Percentiles rank a stretch among this genome's conserved stretches.
These are phyloP conservation scores for Gymnopilus dilepis DNA, from an alignment of 768 basidiomycete species.

Conservation along the genomic window DNA sequence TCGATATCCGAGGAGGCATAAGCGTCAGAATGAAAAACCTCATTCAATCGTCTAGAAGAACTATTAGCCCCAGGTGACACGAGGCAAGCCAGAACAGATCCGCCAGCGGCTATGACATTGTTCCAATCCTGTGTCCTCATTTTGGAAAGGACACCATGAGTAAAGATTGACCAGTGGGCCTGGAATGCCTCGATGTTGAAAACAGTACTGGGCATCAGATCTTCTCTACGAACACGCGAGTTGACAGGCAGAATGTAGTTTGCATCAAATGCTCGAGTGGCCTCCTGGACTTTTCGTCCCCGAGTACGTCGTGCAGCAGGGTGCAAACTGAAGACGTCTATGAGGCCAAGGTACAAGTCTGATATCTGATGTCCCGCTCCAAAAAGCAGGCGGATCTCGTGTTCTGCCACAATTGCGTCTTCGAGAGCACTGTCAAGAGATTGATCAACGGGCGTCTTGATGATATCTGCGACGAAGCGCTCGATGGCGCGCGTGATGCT, in stretches of 20 bases:
- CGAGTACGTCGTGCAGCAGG: too few relatives aligned
- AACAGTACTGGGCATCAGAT: neutral
- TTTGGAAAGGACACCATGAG: slow-evolving; percentile 62
- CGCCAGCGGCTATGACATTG: slow-evolving; percentile 64
- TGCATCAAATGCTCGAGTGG: too few relatives aligned
- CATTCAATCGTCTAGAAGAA: slow-evolving; percentile 33
- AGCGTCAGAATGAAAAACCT: slow-evolving; percentile 39
- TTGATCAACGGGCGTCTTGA: neutral
- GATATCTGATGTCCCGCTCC: too few relatives aligned
- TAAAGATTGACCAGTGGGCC: slow-evolving; percentile 63
- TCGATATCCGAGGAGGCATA: slow-evolving; percentile 66
- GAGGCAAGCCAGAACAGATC: slow-evolving; percentile 34
- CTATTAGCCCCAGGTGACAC: slow-evolving; percentile 55
- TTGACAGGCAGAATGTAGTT: neutral
- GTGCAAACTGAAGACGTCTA: too few relatives aligned
- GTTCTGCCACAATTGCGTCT: too few relatives aligned
- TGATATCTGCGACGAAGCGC: neutral
- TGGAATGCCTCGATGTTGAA: neutral
- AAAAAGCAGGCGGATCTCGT: too few relatives aligned
- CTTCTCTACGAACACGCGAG: neutral
- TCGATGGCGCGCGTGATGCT: neutral
- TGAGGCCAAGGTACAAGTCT: too few relatives aligned
- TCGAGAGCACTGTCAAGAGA: neutral
- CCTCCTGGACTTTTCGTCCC: too few relatives aligned
- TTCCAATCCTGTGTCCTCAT: slow-evolving; percentile 52